Conservation (phyloP, 202 grass and related monocot species). For the Cymbopogon flexuosus region DNA sequence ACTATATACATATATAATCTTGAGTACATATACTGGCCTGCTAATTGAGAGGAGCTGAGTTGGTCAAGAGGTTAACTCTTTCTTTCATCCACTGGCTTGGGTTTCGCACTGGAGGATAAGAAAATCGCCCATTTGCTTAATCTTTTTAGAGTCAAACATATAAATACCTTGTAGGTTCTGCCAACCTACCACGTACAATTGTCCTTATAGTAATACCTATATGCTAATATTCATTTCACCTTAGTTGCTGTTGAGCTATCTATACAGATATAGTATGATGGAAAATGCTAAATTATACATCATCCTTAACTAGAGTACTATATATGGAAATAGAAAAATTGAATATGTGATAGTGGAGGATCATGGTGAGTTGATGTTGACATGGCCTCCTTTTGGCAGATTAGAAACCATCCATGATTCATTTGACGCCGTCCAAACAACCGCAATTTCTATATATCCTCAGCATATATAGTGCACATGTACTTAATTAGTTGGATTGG, state of each 20-base stretch:
- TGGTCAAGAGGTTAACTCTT: background rate
- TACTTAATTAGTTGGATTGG: background rate
- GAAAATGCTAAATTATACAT: background rate
- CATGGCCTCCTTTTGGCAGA: background rate
- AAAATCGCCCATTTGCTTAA: background rate
- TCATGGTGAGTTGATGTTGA: background rate
- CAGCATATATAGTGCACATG: background rate
- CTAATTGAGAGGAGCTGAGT: background rate
- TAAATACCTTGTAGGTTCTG: background rate
- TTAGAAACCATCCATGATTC: background rate
- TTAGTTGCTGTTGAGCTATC: background rate
- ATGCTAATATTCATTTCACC: background rate
- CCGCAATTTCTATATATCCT: background rate
- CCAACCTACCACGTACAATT: background rate
- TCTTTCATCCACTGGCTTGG: background rate
- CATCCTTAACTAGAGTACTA: slow-evolving; percentile 6
- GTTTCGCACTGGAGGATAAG: background rate
- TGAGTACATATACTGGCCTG: background rate
- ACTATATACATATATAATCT: background rate
- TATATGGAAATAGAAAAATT: background rate
- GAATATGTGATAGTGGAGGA: background rate
- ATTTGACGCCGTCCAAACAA: background rate
- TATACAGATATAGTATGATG: background rate
- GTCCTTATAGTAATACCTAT: background rate
- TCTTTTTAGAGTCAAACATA: background rate